A percentile compares a stretch with the other conserved stretches of the same genome.
Evolutionary conservation across 2,329 filamentous ascomycete genomes (phyloP).

Genomic region (Cercospora canescens): DNA sequence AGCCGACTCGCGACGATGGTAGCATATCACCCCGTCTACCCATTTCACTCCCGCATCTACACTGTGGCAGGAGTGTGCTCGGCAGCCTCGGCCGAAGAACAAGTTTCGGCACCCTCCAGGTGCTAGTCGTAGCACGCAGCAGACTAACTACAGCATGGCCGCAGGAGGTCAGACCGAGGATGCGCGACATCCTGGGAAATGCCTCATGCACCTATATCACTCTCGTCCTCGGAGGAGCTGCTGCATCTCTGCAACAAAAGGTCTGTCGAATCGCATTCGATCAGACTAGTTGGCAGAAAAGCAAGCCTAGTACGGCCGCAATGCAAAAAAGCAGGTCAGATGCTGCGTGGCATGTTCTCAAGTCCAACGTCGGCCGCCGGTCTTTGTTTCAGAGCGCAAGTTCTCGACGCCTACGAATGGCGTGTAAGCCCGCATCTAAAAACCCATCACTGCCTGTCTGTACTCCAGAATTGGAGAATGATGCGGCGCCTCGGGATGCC

Average conservation of each 20-base stretch:
- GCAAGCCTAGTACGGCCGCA: not conserved
- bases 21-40: not conserved
- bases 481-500: no score
- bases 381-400: not conserved
- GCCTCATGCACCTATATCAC: not conserved
- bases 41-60: not conserved
- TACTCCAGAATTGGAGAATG: no score
- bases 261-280: not conserved
- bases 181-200: not conserved
- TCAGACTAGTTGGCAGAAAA: not conserved
- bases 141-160: not conserved
- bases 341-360: not conserved
- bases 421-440: not conserved
- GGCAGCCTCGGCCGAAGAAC: not conserved
- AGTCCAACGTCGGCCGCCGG: not conserved
- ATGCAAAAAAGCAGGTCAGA: not conserved
- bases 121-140: not conserved
- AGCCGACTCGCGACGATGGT: not conserved
- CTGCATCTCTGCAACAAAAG: no score
- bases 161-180: not conserved
- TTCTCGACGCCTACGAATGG: not conserved
- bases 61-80: not conserved
- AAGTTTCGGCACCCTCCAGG: not conserved
- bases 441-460: no score
- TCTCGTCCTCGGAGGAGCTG: not conserved